Conservation (phyloP, 73 alveolate genomes). For the Paramecium biaurelia region DNA sequence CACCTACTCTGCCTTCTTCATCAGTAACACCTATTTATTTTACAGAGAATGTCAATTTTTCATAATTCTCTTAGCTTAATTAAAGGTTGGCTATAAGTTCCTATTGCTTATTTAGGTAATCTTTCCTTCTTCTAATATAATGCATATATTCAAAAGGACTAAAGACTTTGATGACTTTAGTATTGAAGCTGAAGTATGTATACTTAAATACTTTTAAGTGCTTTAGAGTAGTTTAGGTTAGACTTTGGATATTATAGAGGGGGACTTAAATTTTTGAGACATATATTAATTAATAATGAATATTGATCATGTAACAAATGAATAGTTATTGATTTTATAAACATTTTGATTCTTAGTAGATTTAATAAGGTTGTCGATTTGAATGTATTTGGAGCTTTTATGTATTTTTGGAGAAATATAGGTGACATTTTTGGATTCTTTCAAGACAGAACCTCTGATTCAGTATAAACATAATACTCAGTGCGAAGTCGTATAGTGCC, state of each 20-base stretch:
- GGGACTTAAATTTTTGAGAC: neutral
- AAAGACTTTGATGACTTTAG: neutral
- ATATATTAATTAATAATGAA: neutral
- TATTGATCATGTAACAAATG: neutral
- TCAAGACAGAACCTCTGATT: conserved; percentile 21
- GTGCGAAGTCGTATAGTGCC: neutral
- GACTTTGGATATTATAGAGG: neutral
- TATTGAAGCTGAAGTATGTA: neutral
- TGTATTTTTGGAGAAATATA: neutral
- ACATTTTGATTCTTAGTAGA: neutral
- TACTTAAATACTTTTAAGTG: neutral
- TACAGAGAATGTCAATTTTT: neutral
- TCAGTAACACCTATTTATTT: neutral
- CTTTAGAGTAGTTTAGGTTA: neutral
- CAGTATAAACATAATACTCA: conserved; percentile 8
- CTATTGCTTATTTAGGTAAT: neutral
- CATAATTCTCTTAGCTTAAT: neutral
- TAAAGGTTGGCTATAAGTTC: neutral
- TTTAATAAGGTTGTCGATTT: neutral
- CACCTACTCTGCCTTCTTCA: neutral
- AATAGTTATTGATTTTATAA: neutral
- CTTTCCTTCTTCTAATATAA: neutral
- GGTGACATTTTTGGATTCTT: neutral
- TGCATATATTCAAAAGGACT: conserved; percentile 5
- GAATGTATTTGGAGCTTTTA: neutral